Percentiles rank a stretch among this genome's conserved stretches.
Evolutionary conservation across 2,329 filamentous ascomycete species (phyloP).

Genomic region (Nemania sp.): DNA sequence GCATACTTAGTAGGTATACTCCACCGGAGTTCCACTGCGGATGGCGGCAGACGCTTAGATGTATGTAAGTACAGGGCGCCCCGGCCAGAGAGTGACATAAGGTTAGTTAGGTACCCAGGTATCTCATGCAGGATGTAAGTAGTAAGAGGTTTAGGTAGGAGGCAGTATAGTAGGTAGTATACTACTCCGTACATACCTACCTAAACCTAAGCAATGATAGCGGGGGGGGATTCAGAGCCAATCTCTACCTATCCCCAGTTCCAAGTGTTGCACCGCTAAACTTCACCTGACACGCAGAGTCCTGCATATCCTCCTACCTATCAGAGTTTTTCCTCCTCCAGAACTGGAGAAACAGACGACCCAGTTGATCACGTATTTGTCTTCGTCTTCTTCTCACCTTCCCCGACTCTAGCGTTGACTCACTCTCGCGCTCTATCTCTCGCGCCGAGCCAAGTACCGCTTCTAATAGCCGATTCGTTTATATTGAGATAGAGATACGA

Average conservation of each 20-base stretch:
- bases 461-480: background rate
- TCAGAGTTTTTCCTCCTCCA: slow-evolving; percentile 26
- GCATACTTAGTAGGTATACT: too few relatives aligned
- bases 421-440: slow-evolving; percentile 36
- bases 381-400: background rate
- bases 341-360: slow-evolving; percentile 15
- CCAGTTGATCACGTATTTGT: slow-evolving; percentile 8
- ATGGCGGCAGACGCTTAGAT: slow-evolving; percentile 37
- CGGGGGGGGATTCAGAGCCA: too few relatives aligned
- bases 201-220: too few relatives aligned
- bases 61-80: background rate
- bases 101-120: too few relatives aligned
- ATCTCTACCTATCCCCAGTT: slow-evolving; percentile 1
- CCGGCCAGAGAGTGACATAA: background rate
- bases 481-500: background rate
- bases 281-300: slow-evolving; percentile 42
- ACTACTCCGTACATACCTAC: too few relatives aligned
- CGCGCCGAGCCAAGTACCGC: background rate
- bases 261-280: slow-evolving; percentile 23
- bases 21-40: slow-evolving; percentile 30
- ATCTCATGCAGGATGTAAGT: too few relatives aligned
- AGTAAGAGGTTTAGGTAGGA: too few relatives aligned
- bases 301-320: slow-evolving; percentile 36
- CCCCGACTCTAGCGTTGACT: slow-evolving; percentile 37
- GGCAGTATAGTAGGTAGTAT: too few relatives aligned